Conservation (phyloP, 2,329 filamentous ascomycete species). For the Curvularia eragrostidis region DNA sequence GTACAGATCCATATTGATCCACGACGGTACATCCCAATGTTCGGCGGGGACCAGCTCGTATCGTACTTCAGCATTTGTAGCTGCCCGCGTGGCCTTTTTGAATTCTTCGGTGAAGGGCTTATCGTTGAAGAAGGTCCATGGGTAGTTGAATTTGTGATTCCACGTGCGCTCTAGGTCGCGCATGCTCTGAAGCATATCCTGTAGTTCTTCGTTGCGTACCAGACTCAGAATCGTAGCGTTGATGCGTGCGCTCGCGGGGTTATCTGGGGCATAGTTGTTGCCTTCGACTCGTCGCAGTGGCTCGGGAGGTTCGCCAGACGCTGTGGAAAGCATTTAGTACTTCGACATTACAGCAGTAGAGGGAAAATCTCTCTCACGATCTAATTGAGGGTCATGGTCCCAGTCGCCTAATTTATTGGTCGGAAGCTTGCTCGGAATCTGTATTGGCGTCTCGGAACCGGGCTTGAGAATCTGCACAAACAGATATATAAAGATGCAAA, state of each 20-base stretch:
- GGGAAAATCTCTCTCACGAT: constrained; percentile 67
- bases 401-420: constrained; percentile 63
- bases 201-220: constrained; percentile 88
- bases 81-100: constrained; percentile 78
- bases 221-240: constrained; percentile 92
- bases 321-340: constrained; percentile 55
- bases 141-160: constrained; percentile 99
- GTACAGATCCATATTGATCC: constrained; percentile 90
- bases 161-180: constrained; percentile 89
- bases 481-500: constrained; percentile 79
- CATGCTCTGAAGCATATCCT: constrained; percentile 87
- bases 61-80: constrained; percentile 84
- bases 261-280: constrained; percentile 78
- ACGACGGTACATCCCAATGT: constrained; percentile 89
- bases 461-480: constrained; percentile 75
- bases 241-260: constrained; percentile 79
- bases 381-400: constrained; percentile 82
- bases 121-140: constrained; percentile 99
- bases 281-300: constrained; percentile 71
- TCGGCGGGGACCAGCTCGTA: constrained; percentile 93
- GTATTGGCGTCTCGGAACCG: constrained; percentile 56
- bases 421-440: constrained; percentile 37
- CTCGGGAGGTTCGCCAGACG: constrained; percentile 82
- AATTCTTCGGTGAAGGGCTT: constrained; percentile 93
- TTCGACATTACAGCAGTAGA: constrained; percentile 1